Evolutionary conservation across 2,329 filamentous ascomycete species (phyloP).

Genomic region (Helotiales sp.): DNA sequence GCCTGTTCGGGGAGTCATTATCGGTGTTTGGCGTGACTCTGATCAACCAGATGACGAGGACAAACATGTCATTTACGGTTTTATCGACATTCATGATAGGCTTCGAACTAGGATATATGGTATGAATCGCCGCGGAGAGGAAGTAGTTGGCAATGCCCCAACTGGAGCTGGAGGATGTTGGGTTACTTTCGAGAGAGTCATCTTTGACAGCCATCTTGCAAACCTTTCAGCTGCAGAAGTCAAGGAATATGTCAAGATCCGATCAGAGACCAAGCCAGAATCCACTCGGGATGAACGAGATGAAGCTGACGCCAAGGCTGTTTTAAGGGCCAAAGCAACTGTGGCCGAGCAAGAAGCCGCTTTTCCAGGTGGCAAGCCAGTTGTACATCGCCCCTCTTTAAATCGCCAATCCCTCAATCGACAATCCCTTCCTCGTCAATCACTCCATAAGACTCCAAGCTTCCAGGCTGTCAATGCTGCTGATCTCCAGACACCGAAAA

Average conservation of each 20-base stretch:
- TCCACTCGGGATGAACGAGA: slow-evolving; percentile 30
- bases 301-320: slow-evolving; percentile 34
- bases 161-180: slow-evolving; percentile 66
- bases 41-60: slow-evolving; percentile 52
- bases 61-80: slow-evolving; percentile 65
- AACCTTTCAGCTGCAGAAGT: slow-evolving; percentile 61
- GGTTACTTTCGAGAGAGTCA: slow-evolving; percentile 66
- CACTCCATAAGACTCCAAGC: slow-evolving; percentile 35
- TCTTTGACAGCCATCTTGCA: slow-evolving; percentile 62
- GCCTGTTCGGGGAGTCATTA: slow-evolving; percentile 43
- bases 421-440: slow-evolving; percentile 36
- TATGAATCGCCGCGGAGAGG: slow-evolving; percentile 52
- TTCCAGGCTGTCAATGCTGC: slow-evolving; percentile 39
- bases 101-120: slow-evolving; percentile 63
- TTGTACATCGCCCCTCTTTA: slow-evolving; percentile 31
- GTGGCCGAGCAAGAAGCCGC: slow-evolving; percentile 32
- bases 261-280: slow-evolving; percentile 45
- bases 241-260: slow-evolving; percentile 66
- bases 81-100: slow-evolving; percentile 65
- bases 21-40: slow-evolving; percentile 67
- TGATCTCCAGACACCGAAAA: slow-evolving; percentile 35
- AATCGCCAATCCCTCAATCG: slow-evolving; percentile 31
- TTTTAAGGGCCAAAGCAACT: slow-evolving; percentile 35
- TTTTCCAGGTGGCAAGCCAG: slow-evolving; percentile 29
- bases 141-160: slow-evolving; percentile 54